Evolutionary conservation across 805 yeast genomes (phyloP), one percentile per base, ranked within the genome.

Genomic region (Wickerhamiella spandovensis): DNA sequence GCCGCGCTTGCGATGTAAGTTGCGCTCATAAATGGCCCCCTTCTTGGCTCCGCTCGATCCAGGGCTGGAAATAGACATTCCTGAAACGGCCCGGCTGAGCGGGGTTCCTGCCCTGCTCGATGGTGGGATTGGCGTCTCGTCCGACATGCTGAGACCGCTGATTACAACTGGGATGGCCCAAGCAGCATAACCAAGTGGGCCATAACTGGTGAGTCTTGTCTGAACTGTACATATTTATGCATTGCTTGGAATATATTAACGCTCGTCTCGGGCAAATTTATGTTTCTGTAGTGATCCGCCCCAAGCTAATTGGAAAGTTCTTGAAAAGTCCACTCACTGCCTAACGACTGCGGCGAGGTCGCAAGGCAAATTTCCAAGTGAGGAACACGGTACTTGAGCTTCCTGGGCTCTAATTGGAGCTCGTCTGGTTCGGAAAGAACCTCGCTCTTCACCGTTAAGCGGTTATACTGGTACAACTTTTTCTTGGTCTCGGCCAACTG

Each of bases 1-100:
- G 28, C 77, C 76, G 17, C 77, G 71, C 51, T 81, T 75, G 56
- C 89, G 75, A 52, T 76, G 78, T 43, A 80, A 68, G 56, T 81
- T 83, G 56, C 78, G 75, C 60, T 86, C 95, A 58, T 82, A 85
- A 24, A 84, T 78, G 8, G 49, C n/a, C 8, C 38, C 47, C 7
- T 18, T 15, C n/a, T 35, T 35, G 20, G 20, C 39, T 4, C 39
- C 39, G n/a, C 39, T 15, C 4, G 6, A 5, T 15, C 20, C 20
- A 4, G 39, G 39, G 13, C 39, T 17, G 10, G 39, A 8, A 17
- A 35, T 17, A 3, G 39, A n/a, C 39, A 35, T n/a, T 18, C 39
- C 39, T 4, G 39, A 35, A 8, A 35, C 13, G 20, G 39, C 39
- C 18, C 39, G 5, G 20, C 39, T 35, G 18, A n/a, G 39, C 13